Evolutionary conservation across 345 rosid species (phyloP), one percentile per base, ranked within the genome.

Genomic region (Citrus medica): DNA sequence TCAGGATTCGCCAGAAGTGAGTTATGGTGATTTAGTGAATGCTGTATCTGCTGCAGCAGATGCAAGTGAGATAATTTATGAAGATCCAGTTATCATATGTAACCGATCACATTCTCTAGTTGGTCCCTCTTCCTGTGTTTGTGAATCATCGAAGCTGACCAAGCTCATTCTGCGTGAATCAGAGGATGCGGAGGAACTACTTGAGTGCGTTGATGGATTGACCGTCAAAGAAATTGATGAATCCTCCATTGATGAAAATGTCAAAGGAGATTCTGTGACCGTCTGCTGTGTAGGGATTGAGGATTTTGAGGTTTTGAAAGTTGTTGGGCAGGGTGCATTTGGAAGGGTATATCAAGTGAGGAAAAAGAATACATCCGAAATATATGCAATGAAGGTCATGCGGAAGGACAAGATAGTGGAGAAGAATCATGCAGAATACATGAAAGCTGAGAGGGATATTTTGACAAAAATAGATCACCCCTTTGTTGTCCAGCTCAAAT

Each of bases 311-410:
- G 84, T 87, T 82, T 64, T 96, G 87, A 96, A 89, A 76, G 91
- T 96, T 66, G 98, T 94, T 72, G 99, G 99, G 81, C 87, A 88
- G 84, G 99, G 99, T 84, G 95, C 97, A 72, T 96, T 96, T 87
- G 99, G 93, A 73, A 96, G 89, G 89, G 99, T 96, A 32, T 94
- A 65, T 75, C 98, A 96, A 79, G 99, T 94, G 68, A 92, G 93
- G 91, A 90, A 90, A 69, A 94, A 83, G 78, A 92, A 90, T 32
- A 90, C 99, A 0, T 84, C 91, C 9, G 97, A 96, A 82, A 91
- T 96, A 77, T 92, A 81, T 74, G 99, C 99, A 4, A 96, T 96
- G 99, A 96, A 96, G 89, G 99, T 96, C 72, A 90, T 96, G 98
- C 83, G 99, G 63, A 96, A 96, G 88, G 99, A 96, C 81, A 89